Evolutionary conservation across 1,284 basidiomycete genomes (phyloP).

Genomic region (Cryptococcus neoformans): DNA sequence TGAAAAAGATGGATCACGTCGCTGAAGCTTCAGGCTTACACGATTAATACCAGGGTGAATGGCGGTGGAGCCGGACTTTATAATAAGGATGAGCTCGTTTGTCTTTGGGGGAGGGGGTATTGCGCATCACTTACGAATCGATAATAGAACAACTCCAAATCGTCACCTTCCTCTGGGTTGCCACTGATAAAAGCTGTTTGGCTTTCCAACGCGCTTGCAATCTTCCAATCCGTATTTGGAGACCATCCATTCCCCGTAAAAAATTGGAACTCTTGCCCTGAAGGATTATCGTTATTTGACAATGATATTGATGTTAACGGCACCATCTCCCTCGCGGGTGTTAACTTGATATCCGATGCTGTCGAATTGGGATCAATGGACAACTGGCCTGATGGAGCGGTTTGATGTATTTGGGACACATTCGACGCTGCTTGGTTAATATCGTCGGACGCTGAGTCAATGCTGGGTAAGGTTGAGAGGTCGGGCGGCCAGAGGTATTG

Average conservation of each 20-base stretch:
- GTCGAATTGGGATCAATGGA: background rate
- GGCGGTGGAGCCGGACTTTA: conserved; percentile 47
- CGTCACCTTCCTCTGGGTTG: conserved; percentile 44
- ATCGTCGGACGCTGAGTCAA: background rate
- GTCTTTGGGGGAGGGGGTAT: no score
- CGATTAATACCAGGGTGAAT: conserved; percentile 51
- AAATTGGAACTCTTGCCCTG: no score
- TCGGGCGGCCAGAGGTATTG: background rate
- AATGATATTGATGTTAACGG: no score
- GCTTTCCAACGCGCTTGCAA: conserved; percentile 46
- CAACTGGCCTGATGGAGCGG: no score
- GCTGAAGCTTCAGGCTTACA: conserved; percentile 50
- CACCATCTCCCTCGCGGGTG: background rate
- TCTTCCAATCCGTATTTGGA: conserved; percentile 26
- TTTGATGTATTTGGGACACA: no score
- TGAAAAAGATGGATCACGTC: conserved; percentile 20
- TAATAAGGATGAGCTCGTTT: background rate
- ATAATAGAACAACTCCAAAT: conserved; percentile 50
- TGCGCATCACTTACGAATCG: conserved; percentile 47
- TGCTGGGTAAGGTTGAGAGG: background rate
- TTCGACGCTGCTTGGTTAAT: background rate
- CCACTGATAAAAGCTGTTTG: conserved; percentile 50
- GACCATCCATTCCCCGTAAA: conserved; percentile 13
- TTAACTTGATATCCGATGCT: background rate
- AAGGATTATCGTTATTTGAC: background rate